phyloP scores from a whole-genome alignment of 169 alveolate genomes.

The Cryptosporidium ryanae region DNA sequence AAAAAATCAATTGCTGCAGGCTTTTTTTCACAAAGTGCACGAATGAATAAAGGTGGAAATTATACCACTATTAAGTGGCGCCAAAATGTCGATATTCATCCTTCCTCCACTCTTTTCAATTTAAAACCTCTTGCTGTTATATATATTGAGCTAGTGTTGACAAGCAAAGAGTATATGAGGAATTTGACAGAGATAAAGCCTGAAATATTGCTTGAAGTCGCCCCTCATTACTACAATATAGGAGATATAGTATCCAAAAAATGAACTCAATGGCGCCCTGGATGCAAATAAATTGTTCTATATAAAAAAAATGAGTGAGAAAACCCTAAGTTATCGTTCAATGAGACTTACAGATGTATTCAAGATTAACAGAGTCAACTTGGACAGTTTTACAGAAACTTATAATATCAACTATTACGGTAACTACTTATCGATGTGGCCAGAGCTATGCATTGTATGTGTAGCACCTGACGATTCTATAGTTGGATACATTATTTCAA shows the following conservation, averaged over 20 bases:
- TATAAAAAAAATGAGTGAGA: neutral
- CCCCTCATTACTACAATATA: conserved; percentile 95
- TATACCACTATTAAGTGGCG: conserved; percentile 94
- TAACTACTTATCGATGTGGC: conserved; percentile 91
- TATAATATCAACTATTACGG: conserved; percentile 90
- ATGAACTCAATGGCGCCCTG: conserved; percentile 21
- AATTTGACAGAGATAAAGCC: conserved; percentile 92
- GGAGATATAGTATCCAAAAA: conserved; percentile 41
- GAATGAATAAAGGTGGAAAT: conserved; percentile 88
- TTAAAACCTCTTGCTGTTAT: conserved; percentile 89
- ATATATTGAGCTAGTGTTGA: conserved; percentile 95
- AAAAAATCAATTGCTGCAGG: conserved; percentile 93
- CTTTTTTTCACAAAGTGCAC: conserved; percentile 93
- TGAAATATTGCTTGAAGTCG: conserved; percentile 95
- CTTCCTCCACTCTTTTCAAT: conserved; percentile 92
- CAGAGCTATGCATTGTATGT: conserved; percentile 91
- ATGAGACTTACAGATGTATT: conserved; percentile 82
- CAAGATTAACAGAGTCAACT: conserved; percentile 88
- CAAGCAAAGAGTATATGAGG: conserved; percentile 97
- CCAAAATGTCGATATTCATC: conserved; percentile 95
- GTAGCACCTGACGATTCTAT: conserved; percentile 89
- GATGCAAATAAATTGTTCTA: neutral
- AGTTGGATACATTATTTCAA: conserved; percentile 92
- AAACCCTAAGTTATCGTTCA: conserved; percentile 28
- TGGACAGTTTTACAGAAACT: conserved; percentile 93